Evolutionary conservation across 768 basidiomycete species (phyloP).

Genomic region (Pholiota conissans): DNA sequence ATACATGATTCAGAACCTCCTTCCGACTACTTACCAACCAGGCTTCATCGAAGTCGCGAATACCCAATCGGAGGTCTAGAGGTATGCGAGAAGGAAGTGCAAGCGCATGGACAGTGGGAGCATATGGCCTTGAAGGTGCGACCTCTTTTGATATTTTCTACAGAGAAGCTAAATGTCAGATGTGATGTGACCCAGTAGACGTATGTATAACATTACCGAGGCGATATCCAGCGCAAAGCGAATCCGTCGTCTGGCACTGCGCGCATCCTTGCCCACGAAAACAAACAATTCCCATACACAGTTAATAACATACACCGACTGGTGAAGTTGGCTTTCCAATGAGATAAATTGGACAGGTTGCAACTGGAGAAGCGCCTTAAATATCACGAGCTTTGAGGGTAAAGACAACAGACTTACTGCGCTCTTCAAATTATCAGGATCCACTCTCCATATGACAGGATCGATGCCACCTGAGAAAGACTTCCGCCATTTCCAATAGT

Average conservation of each 20-base stretch:
- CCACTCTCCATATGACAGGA: conserved; percentile 64
- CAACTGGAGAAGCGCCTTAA: conserved; percentile 39
- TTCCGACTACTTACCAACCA: conserved; percentile 46
- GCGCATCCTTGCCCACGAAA: conserved; percentile 66
- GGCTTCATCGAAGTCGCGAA: conserved; percentile 70
- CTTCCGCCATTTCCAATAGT: conserved; percentile 79
- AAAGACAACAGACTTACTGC: conserved; percentile 36
- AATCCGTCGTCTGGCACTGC: conserved; percentile 59
- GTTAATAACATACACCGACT: conserved; percentile 65
- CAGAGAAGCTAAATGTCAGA: not conserved
- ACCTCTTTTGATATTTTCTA: conserved; percentile 49
- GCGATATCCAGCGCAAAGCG: conserved; percentile 59
- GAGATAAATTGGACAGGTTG: conserved; percentile 42
- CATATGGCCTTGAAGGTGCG: conserved; percentile 62
- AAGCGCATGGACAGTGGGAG: conserved; percentile 72
- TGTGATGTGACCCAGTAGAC: not conserved
- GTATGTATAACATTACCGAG: conserved; percentile 38
- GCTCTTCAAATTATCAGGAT: conserved; percentile 30
- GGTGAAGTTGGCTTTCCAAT: conserved; percentile 34
- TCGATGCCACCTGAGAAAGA: conserved; percentile 32
- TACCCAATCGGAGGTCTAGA: conserved; percentile 61
- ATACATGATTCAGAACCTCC: not conserved
- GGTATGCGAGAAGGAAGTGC: conserved; percentile 76
- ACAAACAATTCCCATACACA: conserved; percentile 83
- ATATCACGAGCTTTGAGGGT: not conserved